These are phyloP conservation scores for Nyssa sinensis DNA, from an alignment of 148 eudicot genomes.

Conservation along the genomic window DNA sequence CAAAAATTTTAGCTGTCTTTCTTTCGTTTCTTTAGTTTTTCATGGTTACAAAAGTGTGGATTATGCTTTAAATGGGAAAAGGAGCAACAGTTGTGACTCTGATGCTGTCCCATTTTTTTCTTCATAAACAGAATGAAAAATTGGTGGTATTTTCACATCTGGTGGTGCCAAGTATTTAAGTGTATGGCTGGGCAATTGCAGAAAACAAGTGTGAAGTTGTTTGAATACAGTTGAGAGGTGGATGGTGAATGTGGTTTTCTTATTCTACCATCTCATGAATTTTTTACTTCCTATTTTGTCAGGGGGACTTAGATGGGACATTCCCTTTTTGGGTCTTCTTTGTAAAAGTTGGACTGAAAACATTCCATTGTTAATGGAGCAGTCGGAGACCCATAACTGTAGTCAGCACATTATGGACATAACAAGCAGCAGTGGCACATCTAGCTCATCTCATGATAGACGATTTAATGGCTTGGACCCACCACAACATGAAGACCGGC, in stretches of 20 bases:
- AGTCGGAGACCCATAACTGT: constrained; percentile 38
- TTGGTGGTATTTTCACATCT: neutral
- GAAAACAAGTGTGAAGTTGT: neutral
- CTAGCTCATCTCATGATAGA: constrained; percentile 47
- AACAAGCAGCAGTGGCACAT: constrained; percentile 48
- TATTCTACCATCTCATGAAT: constrained; percentile 31
- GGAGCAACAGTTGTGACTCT: neutral
- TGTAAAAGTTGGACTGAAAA: constrained; percentile 39
- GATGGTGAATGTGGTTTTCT: neutral
- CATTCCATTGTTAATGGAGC: constrained; percentile 61
- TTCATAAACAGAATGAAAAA: neutral
- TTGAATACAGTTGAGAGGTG: neutral
- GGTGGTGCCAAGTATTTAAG: neutral
- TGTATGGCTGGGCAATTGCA: neutral
- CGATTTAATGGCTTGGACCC: constrained; percentile 41
- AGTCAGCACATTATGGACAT: constrained; percentile 53
- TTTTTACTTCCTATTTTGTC: constrained; percentile 18
- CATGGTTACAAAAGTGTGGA: neutral
- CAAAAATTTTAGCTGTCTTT: neutral
- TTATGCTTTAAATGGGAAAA: neutral
- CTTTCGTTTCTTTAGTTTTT: neutral
- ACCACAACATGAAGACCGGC: constrained; percentile 42
- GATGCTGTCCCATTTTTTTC: neutral
- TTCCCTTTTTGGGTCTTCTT: constrained; percentile 46
- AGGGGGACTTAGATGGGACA: constrained; percentile 49